phyloP scores from a whole-genome alignment of 169 alveolate genomes.

The Cryptosporidium xiaoi region DNA sequence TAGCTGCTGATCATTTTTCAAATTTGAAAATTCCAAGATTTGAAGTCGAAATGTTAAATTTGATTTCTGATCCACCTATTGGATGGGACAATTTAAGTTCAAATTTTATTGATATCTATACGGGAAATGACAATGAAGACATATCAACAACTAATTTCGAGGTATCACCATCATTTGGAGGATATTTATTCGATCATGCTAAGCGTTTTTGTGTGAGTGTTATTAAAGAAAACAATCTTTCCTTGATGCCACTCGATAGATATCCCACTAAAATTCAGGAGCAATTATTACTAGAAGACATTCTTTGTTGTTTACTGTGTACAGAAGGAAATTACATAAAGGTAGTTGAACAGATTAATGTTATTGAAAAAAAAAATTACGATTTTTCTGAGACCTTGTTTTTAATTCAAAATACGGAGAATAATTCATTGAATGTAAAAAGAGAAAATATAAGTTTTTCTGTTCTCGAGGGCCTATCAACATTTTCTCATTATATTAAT shows the following conservation, averaged over 20 bases:
- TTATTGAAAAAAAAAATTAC: neutral
- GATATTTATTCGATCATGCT: conserved; percentile 62
- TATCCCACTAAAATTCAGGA: conserved; percentile 45
- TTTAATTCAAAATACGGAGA: neutral
- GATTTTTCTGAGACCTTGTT: conserved; percentile 7
- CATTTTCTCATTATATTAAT: conserved; percentile 12
- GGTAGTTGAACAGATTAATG: conserved; percentile 14
- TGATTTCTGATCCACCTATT: conserved; percentile 49
- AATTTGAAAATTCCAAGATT: conserved; percentile 10
- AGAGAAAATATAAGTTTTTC: neutral
- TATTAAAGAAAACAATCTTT: neutral
- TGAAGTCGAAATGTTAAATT: neutral
- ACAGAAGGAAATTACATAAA: conserved; percentile 39
- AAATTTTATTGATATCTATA: neutral
- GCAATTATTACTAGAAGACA: conserved; percentile 60
- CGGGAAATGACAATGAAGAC: neutral
- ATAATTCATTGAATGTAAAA: neutral
- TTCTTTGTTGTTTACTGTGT: conserved; percentile 29
- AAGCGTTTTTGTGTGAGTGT: neutral
- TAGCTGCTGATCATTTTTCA: neutral
- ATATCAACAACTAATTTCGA: neutral
- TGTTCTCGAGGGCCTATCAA: conserved; percentile 22
- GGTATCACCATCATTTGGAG: conserved; percentile 3
- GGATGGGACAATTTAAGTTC: conserved; percentile 30
- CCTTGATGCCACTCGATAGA: neutral